Base-by-base conservation (phyloP, 768 basidiomycete species). In the Serendipita vermifera region DNA sequence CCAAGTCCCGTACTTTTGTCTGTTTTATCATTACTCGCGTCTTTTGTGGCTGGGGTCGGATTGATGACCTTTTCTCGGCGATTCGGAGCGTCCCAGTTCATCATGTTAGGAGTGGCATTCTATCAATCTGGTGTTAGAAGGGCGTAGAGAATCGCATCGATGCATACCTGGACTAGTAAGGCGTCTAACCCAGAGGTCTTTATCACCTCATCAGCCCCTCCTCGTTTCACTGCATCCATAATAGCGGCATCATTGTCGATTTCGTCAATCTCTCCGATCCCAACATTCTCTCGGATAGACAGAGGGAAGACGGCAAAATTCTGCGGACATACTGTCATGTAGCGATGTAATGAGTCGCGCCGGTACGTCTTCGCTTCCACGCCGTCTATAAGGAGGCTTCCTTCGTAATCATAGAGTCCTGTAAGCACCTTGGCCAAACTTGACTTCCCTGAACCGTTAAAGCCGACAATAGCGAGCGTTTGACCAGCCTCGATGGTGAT, bases 281-380 rank as follows among this genome's bases (percentile, higher is more conserved):
- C 90, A 31, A 90, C 81, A 64, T 93, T 93, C 65, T 90, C 85
- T 60, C 80, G 74, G n/a, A 89, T 75, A 3, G 82, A 75, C 62
- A 79, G 82, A 15, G 41, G 41, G 65, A 85, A 88, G 65, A 82
- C 82, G 51, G 84, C 82, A 67, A 89, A 91, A 39, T 81, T 81
- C 67, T 93, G 90, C 67, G 92, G 86, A 20, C 90, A 84, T n/a
- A 81, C 82, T n/a, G 85, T 81, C 11, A 81, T 70, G 63, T 82
- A 86, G 38, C 71, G 70, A 66, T 92, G 90, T 59, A 85, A 80
- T 43, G 88, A 85, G 5, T 67, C 67, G 17, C 87, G 84, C 56
- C 77, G 71, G 64, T 80, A 78, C 27, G 73, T 73, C 36, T 83
- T 77, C 54, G 85, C 73, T 65, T 87, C 82, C 38, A 76, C 68